Evolutionary conservation across 106 monocot species (phyloP).

Genomic region (Iris macrosiphon): DNA sequence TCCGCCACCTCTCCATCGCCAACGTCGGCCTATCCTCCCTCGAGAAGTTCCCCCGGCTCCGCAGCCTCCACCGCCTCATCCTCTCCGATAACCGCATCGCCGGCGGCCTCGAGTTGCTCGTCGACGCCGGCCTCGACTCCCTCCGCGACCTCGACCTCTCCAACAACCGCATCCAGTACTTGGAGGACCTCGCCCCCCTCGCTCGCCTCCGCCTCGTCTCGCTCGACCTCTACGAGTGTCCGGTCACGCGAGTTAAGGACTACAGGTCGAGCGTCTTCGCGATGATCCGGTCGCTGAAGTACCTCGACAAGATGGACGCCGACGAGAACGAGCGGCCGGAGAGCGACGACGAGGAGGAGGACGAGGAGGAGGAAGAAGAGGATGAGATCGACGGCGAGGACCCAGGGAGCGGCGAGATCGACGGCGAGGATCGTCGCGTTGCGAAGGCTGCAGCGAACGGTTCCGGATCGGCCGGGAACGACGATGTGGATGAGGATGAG

Average conservation of each 20-base stretch:
- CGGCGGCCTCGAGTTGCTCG: slow-evolving; percentile 82
- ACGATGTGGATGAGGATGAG: slow-evolving; percentile 70
- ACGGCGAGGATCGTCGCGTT: slow-evolving; percentile 56
- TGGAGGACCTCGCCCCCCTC: slow-evolving; percentile 86
- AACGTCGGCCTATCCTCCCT: slow-evolving; percentile 80
- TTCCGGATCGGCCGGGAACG: slow-evolving; percentile 1
- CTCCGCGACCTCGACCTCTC: slow-evolving; percentile 90
- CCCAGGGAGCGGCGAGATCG: slow-evolving; percentile 72
- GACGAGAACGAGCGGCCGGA: slow-evolving; percentile 94
- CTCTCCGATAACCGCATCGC: slow-evolving; percentile 94
- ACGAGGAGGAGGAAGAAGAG: slow-evolving; percentile 70
- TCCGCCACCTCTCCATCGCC: slow-evolving; percentile 91
- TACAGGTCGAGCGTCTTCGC: slow-evolving; percentile 79
- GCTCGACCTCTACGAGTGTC: slow-evolving; percentile 93
- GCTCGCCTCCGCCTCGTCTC: slow-evolving; percentile 66
- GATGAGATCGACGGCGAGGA: slow-evolving; percentile 64
- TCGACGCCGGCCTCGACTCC: slow-evolving; percentile 75
- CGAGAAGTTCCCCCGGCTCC: slow-evolving; percentile 72
- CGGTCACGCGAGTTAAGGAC: slow-evolving; percentile 72
- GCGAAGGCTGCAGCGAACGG: slow-evolving; percentile 21
- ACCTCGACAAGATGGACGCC: slow-evolving; percentile 92
- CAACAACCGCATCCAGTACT: slow-evolving; percentile 79
- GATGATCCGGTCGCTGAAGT: slow-evolving; percentile 76
- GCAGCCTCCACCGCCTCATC: slow-evolving; percentile 65
- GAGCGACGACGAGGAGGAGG: slow-evolving; percentile 85